Evolutionary conservation across 345 rosid genomes (phyloP).

Genomic region (Adansonia digitata): DNA sequence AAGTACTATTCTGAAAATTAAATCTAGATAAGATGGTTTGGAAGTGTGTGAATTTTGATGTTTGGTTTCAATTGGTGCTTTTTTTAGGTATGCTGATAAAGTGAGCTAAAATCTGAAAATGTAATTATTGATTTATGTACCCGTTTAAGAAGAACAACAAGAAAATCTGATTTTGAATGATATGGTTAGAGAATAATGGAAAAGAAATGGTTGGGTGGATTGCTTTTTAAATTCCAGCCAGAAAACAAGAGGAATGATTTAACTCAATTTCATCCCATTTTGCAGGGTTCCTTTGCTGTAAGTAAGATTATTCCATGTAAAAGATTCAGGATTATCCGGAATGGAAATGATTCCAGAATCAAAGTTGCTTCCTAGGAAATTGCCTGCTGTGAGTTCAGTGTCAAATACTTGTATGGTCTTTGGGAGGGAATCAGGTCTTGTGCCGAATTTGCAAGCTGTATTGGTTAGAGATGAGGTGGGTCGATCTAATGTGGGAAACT

Average conservation of each 20-base stretch:
- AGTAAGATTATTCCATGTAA: slow-evolving; percentile 30
- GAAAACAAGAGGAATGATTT: slow-evolving; percentile 7
- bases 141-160: not conserved
- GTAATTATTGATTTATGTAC: not conserved
- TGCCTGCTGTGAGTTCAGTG: slow-evolving; percentile 40
- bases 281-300: slow-evolving; percentile 31
- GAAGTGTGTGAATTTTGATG: not conserved
- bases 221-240: not conserved
- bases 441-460: slow-evolving; percentile 38
- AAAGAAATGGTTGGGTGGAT: not conserved
- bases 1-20: not conserved
- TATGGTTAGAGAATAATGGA: slow-evolving; percentile 1
- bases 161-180: not conserved
- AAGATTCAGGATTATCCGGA: slow-evolving; percentile 21
- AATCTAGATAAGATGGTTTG: not conserved
- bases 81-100: not conserved
- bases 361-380: slow-evolving; percentile 48
- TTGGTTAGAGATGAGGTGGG: slow-evolving; percentile 41
- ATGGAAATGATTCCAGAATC: slow-evolving; percentile 69
- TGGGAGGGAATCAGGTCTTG: slow-evolving; percentile 37
- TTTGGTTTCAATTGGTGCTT: not conserved
- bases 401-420: slow-evolving; percentile 27
- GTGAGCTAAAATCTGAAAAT: not conserved
- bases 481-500: slow-evolving; percentile 27
- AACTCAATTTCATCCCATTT: slow-evolving; percentile 15